Conservation (phyloP, 2,329 filamentous ascomycete species). For the Lasiodiplodia sp. region DNA sequence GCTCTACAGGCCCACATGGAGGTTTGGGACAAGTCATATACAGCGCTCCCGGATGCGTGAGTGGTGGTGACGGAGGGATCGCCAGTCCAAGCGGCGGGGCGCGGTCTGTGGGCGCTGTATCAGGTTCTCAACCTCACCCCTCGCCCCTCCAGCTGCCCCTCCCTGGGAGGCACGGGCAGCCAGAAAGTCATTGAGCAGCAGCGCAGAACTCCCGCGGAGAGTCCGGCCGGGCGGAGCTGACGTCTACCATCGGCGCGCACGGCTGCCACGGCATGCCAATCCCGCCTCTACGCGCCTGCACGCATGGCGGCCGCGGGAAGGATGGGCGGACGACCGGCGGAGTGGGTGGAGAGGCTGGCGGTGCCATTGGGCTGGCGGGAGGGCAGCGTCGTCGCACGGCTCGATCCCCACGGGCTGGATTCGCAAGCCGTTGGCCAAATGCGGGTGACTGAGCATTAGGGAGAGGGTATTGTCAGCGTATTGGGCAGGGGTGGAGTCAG, state of each 20-base stretch:
- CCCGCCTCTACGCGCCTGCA: conserved; percentile 13
- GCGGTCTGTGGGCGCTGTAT: conserved; percentile 23
- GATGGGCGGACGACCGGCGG: conserved; percentile 10
- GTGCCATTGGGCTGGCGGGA: conserved; percentile 20
- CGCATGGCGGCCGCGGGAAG: conserved; percentile 10
- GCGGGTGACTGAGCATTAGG: conserved; percentile 27
- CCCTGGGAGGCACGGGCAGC: conserved; percentile 24
- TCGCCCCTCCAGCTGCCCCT: conserved; percentile 25
- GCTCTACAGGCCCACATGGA: conserved; percentile 23
- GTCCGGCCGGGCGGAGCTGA: conserved; percentile 9
- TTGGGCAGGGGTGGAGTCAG: conserved; percentile 25
- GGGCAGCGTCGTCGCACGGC: conserved; percentile 11
- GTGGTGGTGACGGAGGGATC: conserved; percentile 30
- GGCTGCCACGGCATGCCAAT: conserved; percentile 18
- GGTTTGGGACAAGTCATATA: conserved; percentile 28
- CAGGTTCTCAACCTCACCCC: conserved; percentile 26
- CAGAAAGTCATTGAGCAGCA: conserved; percentile 25
- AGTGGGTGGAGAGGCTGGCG: conserved; percentile 22
- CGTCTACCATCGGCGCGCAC: conserved; percentile 15
- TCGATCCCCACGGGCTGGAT: conserved; percentile 15
- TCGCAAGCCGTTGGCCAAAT: conserved; percentile 20
- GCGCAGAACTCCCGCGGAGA: conserved; percentile 14
- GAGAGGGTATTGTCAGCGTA: conserved; percentile 24
- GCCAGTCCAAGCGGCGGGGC: conserved; percentile 28
- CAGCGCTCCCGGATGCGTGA: conserved; percentile 25